phyloP scores from a whole-genome alignment of 1,139 yeast genomes.

The Yamadazyma kanchanaburiensis region DNA sequence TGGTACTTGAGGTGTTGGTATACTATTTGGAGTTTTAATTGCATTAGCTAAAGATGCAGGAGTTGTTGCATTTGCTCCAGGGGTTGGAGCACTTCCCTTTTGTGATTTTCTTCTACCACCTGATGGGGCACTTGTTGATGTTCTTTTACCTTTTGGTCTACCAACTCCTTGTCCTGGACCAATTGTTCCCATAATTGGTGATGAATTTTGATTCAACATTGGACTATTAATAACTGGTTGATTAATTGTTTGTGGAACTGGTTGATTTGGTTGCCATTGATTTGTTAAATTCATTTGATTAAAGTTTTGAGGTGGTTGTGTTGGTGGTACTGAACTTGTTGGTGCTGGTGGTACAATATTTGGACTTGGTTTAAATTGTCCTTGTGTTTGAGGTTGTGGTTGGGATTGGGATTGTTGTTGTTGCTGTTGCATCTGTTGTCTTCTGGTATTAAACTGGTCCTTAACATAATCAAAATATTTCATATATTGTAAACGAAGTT shows the following conservation, averaged over 20 bases:
- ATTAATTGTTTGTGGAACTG: too few species aligned
- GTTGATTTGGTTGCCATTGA: slow-evolving; percentile 3
- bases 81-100: slow-evolving; percentile 32
- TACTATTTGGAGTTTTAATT: slow-evolving; percentile 45
- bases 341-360: slow-evolving; percentile 1
- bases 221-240: slow-evolving; percentile 12
- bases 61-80: slow-evolving; percentile 31
- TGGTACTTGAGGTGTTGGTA: slow-evolving; percentile 41
- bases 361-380: slow-evolving; percentile 7
- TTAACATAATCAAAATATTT: slow-evolving; percentile 73
- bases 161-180: slow-evolving; percentile 11
- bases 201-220: slow-evolving; percentile 8
- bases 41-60: slow-evolving; percentile 41
- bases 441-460: slow-evolving; percentile 36
- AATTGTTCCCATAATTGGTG: slow-evolving; percentile 13
- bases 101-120: slow-evolving; percentile 26
- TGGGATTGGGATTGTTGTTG: slow-evolving; percentile 9
- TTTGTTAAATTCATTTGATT: slow-evolving; percentile 8
- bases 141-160: slow-evolving; percentile 15
- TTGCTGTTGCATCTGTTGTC: slow-evolving; percentile 29
- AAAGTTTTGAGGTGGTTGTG: slow-evolving; percentile 12
- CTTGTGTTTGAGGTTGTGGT: slow-evolving; percentile 2
- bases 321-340: neutral
- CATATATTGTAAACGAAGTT: slow-evolving; percentile 67
- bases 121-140: slow-evolving; percentile 15